Conservation (phyloP, 2,329 filamentous ascomycete genomes). For the Microsporum canis region DNA sequence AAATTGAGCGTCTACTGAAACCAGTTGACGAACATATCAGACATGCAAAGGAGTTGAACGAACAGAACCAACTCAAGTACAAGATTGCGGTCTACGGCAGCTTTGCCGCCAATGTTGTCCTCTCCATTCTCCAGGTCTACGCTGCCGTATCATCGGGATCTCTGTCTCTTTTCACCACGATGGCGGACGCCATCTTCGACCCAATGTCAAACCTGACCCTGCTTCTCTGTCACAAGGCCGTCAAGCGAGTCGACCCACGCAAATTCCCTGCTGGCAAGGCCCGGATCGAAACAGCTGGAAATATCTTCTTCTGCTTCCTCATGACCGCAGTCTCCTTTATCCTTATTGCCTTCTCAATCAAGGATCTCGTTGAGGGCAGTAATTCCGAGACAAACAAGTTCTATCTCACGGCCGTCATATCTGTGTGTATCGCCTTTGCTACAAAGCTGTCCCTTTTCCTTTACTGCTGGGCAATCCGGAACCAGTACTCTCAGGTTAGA, state of each 20-base stretch:
- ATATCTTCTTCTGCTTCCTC: constrained; percentile 91
- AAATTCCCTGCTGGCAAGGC: constrained; percentile 89
- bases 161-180: constrained; percentile 93
- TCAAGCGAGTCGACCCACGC: constrained; percentile 71
- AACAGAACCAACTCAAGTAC: constrained; percentile 61
- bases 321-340: constrained; percentile 90
- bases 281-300: constrained; percentile 87
- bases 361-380: constrained; percentile 49
- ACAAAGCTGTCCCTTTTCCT: constrained; percentile 78
- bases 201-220: constrained; percentile 79
- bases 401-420: constrained; percentile 71
- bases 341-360: constrained; percentile 75
- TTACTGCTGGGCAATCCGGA: constrained; percentile 83
- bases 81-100: constrained; percentile 52
- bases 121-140: constrained; percentile 76
- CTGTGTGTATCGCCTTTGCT: constrained; percentile 68
- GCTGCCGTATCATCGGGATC: constrained; percentile 77
- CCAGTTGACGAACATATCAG: constrained; percentile 82
- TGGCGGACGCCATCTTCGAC: constrained; percentile 92
- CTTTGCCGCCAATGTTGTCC: constrained; percentile 67
- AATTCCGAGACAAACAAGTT: constrained; percentile 50
- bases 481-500: constrained; percentile 81
- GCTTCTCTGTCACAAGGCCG: constrained; percentile 76
- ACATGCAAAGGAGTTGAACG: constrained; percentile 66
- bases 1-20: constrained; percentile 83